Evolutionary conservation across 1,139 yeast species (phyloP).

Genomic region (Ashbya aceris): DNA sequence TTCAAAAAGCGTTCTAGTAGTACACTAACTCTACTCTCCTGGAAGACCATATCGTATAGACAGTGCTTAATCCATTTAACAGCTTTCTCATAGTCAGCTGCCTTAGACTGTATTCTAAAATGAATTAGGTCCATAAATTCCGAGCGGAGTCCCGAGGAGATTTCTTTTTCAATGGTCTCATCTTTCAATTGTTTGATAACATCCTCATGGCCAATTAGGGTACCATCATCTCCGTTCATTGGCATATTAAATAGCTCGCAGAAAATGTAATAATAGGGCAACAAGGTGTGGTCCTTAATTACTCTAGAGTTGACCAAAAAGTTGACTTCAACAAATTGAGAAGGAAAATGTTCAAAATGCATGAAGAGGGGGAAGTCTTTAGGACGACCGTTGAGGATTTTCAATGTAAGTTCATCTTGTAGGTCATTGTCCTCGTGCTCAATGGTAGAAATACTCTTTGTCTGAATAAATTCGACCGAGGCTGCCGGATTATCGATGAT

Average conservation of each 20-base stretch:
- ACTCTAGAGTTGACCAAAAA: slow-evolving; percentile 54
- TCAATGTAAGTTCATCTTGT: slow-evolving; percentile 26
- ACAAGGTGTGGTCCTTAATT: slow-evolving; percentile 42
- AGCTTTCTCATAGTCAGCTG: slow-evolving; percentile 54
- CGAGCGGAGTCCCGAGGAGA: slow-evolving; percentile 51
- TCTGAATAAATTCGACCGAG: slow-evolving; percentile 57
- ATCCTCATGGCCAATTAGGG: slow-evolving; percentile 54
- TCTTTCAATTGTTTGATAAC: slow-evolving; percentile 65
- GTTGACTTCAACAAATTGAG: slow-evolving; percentile 71
- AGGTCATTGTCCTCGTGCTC: slow-evolving; percentile 26
- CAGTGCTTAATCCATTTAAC: slow-evolving; percentile 69
- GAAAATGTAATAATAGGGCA: slow-evolving; percentile 61
- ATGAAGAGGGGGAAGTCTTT: slow-evolving; percentile 54
- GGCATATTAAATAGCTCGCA: slow-evolving; percentile 67
- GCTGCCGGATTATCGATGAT: slow-evolving; percentile 66
- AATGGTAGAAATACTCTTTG: slow-evolving; percentile 43
- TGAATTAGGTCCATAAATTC: slow-evolving; percentile 58
- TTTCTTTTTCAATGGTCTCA: slow-evolving; percentile 55
- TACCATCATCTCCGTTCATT: slow-evolving; percentile 52
- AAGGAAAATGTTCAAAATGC: slow-evolving; percentile 71
- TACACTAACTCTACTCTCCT: slow-evolving; percentile 59
- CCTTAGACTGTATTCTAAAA: slow-evolving; percentile 53
- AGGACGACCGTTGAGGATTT: slow-evolving; percentile 32
- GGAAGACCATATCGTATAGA: slow-evolving; percentile 59
- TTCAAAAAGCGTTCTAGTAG: slow-evolving; percentile 67